phyloP scores from a whole-genome alignment of 208 protist species.

The Entamoeba histolytica region DNA sequence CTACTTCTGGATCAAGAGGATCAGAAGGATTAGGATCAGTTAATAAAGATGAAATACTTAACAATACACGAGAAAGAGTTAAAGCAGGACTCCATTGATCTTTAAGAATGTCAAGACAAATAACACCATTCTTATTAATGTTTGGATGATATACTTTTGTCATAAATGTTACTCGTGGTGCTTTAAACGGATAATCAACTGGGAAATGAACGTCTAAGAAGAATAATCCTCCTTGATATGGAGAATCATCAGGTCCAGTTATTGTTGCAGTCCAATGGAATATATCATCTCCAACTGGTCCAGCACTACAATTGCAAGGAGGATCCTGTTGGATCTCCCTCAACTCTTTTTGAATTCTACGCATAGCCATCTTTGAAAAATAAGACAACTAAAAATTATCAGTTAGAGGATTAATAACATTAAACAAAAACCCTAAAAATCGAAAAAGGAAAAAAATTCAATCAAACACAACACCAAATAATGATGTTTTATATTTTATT shows the following conservation, averaged over 20 bases:
- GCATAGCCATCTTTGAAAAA: background rate
- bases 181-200: constrained; percentile 14
- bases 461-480: background rate
- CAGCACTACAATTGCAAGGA: constrained; percentile 70
- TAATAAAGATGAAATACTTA: constrained; percentile 86
- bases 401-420: too few species aligned
- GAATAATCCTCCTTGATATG: constrained; percentile 27
- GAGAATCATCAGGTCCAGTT: constrained; percentile 24
- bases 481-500: background rate
- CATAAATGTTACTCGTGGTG: constrained; percentile 3
- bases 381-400: too few species aligned
- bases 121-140: constrained; percentile 4
- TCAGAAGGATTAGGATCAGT: constrained; percentile 93
- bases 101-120: constrained; percentile 46
- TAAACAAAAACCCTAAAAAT: too few species aligned
- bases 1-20: background rate
- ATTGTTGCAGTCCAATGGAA: constrained; percentile 46
- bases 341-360: constrained; percentile 44
- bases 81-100: constrained; percentile 71
- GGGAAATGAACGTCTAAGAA: constrained; percentile 19
- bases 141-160: constrained; percentile 26
- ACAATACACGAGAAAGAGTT: constrained; percentile 86
- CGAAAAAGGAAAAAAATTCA: background rate
- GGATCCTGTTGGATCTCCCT: constrained; percentile 71
- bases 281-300: constrained; percentile 68